A percentile compares a stretch with the other conserved stretches of the same genome.
phyloP scores from a whole-genome alignment of 805 yeast species.

The Zygosaccharomyces bailii region DNA sequence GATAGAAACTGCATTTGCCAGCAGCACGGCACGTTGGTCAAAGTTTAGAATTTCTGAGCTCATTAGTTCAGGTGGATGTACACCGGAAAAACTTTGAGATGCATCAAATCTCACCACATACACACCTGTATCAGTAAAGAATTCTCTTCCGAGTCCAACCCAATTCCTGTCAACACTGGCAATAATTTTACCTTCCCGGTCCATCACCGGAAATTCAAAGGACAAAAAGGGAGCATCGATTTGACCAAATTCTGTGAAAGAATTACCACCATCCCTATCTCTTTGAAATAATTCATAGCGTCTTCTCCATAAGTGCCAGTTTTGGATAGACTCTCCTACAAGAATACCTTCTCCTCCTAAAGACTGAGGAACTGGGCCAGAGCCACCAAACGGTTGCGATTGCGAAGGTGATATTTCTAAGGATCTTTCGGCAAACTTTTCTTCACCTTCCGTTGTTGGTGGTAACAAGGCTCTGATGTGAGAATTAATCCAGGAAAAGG shows the following conservation, averaged over 20 bases:
- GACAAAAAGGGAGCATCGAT: conserved; percentile 85
- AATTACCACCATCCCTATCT: conserved; percentile 38
- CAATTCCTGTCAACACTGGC: conserved; percentile 88
- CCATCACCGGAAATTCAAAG: conserved; percentile 76
- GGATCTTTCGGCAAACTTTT: conserved; percentile 6
- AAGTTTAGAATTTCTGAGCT: conserved; percentile 50
- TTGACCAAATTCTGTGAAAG: conserved; percentile 73
- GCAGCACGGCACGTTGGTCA: conserved; percentile 79
- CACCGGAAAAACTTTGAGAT: conserved; percentile 58
- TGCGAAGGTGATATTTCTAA: neutral
- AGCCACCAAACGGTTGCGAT: conserved; percentile 12
- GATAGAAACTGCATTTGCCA: conserved; percentile 85
- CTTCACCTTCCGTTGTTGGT: conserved; percentile 11
- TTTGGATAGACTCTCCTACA: conserved; percentile 85
- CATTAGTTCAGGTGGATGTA: conserved; percentile 43
- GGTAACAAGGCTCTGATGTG: conserved; percentile 75
- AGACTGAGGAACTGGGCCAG: conserved; percentile 19
- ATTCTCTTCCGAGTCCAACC: conserved; percentile 91
- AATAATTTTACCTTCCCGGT: conserved; percentile 54
- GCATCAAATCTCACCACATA: conserved; percentile 79
- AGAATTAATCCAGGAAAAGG: conserved; percentile 85
- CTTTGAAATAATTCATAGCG: conserved; percentile 70
- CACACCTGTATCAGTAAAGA: conserved; percentile 93
- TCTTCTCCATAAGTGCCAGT: conserved; percentile 95
- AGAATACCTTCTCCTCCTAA: conserved; percentile 42